A percentile compares a stretch with the other conserved stretches of the same genome.
Evolutionary conservation across 805 yeast species (phyloP).

Genomic region (Sugiyamaella marilandica): DNA sequence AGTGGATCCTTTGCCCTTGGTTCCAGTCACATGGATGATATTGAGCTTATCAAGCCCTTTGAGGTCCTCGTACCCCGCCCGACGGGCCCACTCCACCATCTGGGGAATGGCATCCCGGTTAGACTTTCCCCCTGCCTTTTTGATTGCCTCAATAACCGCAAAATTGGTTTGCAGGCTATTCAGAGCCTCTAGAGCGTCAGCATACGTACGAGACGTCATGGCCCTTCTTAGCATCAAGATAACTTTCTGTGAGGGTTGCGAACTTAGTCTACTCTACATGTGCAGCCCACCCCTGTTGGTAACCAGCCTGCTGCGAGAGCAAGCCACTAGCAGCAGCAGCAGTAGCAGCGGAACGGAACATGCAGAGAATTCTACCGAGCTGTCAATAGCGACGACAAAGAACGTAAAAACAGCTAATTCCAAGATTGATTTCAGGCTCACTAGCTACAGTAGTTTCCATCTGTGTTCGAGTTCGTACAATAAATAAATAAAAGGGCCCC

Average conservation of each 20-base stretch:
- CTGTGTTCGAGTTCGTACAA: not conserved
- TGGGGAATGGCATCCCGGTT: constrained; percentile 68
- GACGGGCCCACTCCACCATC: constrained; percentile 73
- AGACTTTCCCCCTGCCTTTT: constrained; percentile 69
- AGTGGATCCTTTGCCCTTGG: constrained; percentile 97
- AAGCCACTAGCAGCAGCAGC: no score
- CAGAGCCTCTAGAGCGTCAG: constrained; percentile 79
- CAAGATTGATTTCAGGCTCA: not conserved
- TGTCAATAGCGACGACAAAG: no score
- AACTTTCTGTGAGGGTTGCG: constrained; percentile 6
- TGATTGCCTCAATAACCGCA: constrained; percentile 79
- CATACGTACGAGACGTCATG: constrained; percentile 21
- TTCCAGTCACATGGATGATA: constrained; percentile 90
- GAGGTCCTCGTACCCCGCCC: constrained; percentile 59
- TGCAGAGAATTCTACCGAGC: no score
- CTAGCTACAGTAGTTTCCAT: no score
- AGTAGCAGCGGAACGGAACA: no score
- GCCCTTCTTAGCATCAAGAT: constrained; percentile 8
- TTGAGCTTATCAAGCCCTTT: constrained; percentile 69
- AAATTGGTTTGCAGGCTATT: constrained; percentile 88
- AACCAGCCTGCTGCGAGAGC: not conserved
- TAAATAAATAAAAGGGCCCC: not conserved
- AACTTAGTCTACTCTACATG: not conserved
- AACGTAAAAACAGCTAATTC: not conserved
- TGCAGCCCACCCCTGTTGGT: not conserved